A percentile compares a stretch with the other conserved stretches of the same genome.
phyloP scores from a whole-genome alignment of 768 basidiomycete genomes.

The Suillus lakei region DNA sequence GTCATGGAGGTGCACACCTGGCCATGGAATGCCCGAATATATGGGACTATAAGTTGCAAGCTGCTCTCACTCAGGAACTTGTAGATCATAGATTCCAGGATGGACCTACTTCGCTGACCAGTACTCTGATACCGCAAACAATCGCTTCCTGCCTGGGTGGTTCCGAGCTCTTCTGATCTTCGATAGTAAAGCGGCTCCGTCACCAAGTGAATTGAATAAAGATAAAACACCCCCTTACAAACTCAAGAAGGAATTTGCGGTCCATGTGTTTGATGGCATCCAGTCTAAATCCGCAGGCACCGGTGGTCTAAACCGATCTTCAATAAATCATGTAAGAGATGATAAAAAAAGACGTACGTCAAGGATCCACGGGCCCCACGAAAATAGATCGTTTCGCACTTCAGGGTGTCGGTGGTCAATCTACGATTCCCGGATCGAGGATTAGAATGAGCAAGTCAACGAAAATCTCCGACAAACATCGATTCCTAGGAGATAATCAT shows the following conservation, averaged over 20 bases:
- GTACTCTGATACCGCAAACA: conserved; percentile 81
- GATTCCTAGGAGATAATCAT: conserved; percentile 79
- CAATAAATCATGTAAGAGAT: background rate
- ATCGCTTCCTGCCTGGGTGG: conserved; percentile 43
- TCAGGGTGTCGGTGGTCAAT: conserved; percentile 86
- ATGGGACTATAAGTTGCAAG: conserved; percentile 55
- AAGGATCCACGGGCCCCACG: conserved; percentile 84
- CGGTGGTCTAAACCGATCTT: conserved; percentile 58
- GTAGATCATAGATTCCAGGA: background rate
- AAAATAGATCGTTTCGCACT: conserved; percentile 71
- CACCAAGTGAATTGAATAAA: background rate
- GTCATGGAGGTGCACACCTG: conserved; percentile 47
- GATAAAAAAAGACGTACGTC: conserved; percentile 38
- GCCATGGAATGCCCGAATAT: conserved; percentile 66
- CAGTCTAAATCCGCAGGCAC: conserved; percentile 76
- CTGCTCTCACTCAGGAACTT: conserved; percentile 31
- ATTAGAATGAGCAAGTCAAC: background rate
- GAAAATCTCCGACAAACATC: conserved; percentile 51
- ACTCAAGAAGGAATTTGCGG: conserved; percentile 65
- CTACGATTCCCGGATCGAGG: conserved; percentile 41
- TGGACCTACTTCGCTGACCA: conserved; percentile 73
- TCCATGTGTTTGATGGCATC: conserved; percentile 95
- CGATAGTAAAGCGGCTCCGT: background rate
- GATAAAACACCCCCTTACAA: conserved; percentile 50
- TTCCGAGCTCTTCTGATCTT: conserved; percentile 61